phyloP scores from a whole-genome alignment of 441 rosid genomes.

The Biscutella laevigata region DNA sequence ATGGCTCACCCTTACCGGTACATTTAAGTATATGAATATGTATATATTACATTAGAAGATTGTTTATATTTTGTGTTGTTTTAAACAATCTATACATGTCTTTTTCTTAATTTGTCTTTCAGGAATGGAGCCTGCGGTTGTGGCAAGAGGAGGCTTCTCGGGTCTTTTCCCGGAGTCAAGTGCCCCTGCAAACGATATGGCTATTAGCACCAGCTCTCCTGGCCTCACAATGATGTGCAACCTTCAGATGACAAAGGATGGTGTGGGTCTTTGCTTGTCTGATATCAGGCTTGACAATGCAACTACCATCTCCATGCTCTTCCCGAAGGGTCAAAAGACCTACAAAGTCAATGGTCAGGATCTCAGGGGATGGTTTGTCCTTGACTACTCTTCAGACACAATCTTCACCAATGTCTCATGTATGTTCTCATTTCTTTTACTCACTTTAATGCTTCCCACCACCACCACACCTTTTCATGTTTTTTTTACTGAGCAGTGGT shows the following conservation, averaged over 20 bases:
- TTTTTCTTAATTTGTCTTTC: slow-evolving; percentile 9
- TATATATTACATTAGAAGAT: too few relatives aligned
- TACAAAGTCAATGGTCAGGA: slow-evolving; percentile 54
- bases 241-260: slow-evolving; percentile 78
- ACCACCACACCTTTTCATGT: background rate
- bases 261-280: slow-evolving; percentile 56
- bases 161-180: slow-evolving; percentile 78
- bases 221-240: slow-evolving; percentile 48
- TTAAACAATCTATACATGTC: too few relatives aligned
- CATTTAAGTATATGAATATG: too few relatives aligned
- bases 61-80: too few relatives aligned
- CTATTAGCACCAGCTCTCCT: slow-evolving; percentile 20
- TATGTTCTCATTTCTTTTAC: slow-evolving; percentile 23
- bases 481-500: slow-evolving; percentile 35
- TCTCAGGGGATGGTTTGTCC: slow-evolving; percentile 54
- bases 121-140: slow-evolving; percentile 50
- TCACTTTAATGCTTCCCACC: background rate
- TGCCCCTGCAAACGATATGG: slow-evolving; percentile 35
- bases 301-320: slow-evolving; percentile 39
- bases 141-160: slow-evolving; percentile 75
- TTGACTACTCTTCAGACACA: slow-evolving; percentile 41
- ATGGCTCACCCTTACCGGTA: slow-evolving; percentile 25
- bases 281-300: slow-evolving; percentile 48
- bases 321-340: slow-evolving; percentile 34
- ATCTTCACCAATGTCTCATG: slow-evolving; percentile 40